Evolutionary conservation across 345 rosid genomes (phyloP), one percentile per base, ranked within the genome.

Genomic region (Barbarea vulgaris): DNA sequence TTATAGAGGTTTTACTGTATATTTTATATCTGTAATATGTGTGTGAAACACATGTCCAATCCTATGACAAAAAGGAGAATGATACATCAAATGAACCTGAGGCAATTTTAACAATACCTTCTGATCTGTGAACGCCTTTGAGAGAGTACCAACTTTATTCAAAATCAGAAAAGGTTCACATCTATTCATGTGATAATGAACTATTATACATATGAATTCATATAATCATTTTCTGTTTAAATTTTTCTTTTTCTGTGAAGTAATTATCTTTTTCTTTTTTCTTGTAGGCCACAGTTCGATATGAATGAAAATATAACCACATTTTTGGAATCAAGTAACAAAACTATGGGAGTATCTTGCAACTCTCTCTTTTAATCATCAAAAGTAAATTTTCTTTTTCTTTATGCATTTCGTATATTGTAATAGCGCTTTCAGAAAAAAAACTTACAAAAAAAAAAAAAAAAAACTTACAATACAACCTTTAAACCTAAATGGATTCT

Each of bases 91-190:
- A 61, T 22, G 51, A 39, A 3, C 0, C 2, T 3, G 31, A 61
- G 50, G 14, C 50, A 39, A 24, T 22, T 34, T 41, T 21, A 41
- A 9, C 21, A 22, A 22, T 8, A 62, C 7, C 21, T 14, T 41
- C 21, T 9, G 13, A 39, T 64, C 39, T 33, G 55, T 74, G 71
- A 65, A 55, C 50, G 28, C 15, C 0, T 24, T 54, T 34, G 56
- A 54, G 27, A 31, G 9, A 61, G 15, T 22, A 39, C 41, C 15
- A 14, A 8, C 1, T 50, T 51, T 27, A 56, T 33, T n/a, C 66
- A 22, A 44, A 65, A 56, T 34, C 72, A 74, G 8, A 27, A 3
- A 54, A 73, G 77, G 72, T 74, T 55, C n/a, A n/a, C 24, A 47
- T 58, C 24, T 5, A 15, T 70, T 46, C 57, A 33, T 55, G 3